Conservation (phyloP, 2,329 filamentous ascomycete species). For the Neophaeococcomyces mojaviensis region DNA sequence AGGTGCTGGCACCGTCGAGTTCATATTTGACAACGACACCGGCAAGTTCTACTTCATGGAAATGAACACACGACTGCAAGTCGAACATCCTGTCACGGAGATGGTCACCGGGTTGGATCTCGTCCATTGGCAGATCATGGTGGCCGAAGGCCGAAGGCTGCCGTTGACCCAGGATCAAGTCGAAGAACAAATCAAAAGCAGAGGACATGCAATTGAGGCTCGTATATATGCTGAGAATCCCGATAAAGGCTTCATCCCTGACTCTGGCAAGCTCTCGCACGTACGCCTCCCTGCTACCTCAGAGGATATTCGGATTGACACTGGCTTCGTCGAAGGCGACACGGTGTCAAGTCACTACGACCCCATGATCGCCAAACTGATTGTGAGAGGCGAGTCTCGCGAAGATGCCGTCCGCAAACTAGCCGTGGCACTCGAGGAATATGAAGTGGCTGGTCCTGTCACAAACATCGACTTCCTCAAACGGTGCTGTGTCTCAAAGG, state of each 20-base stretch:
- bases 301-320: constrained; percentile 78
- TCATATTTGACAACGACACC: constrained; percentile 61
- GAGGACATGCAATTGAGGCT: constrained; percentile 87
- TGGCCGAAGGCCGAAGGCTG: constrained; percentile 64
- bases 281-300: constrained; percentile 60
- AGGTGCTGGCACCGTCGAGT: constrained; percentile 60
- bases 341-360: constrained; percentile 93
- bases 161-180: constrained; percentile 60
- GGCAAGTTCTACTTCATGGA: constrained; percentile 65
- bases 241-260: constrained; percentile 82
- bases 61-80: constrained; percentile 77
- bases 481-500: constrained; percentile 68
- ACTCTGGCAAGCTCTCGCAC: constrained; percentile 81
- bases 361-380: constrained; percentile 97
- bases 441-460: constrained; percentile 84
- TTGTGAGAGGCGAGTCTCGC: constrained; percentile 73
- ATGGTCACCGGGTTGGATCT: constrained; percentile 70
- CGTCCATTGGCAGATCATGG: constrained; percentile 90
- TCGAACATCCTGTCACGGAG: constrained; percentile 91
- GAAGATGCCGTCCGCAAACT: constrained; percentile 77
- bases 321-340: constrained; percentile 84
- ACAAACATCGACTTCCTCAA: constrained; percentile 98
- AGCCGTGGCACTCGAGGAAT: constrained; percentile 69
- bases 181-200: constrained; percentile 59
- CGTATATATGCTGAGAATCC: constrained; percentile 96